Base-by-base conservation (phyloP, 257 asterid genomes). In the Euphrasia confusa region DNA sequence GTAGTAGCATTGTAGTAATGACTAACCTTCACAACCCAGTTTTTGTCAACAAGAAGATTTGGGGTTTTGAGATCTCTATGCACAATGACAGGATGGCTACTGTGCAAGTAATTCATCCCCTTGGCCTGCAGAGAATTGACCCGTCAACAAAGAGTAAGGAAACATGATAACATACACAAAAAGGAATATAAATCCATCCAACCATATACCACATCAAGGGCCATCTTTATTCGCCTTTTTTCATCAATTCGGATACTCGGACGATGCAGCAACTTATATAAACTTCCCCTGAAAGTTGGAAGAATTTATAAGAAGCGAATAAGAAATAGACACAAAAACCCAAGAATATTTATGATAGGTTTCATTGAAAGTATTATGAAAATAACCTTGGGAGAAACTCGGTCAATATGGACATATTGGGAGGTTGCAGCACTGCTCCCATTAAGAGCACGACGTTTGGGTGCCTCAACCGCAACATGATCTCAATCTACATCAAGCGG, bases 11-110 rank as follows among this genome's bases (percentile, higher is more conserved):
- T 18, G 28, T 50, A 15, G 28, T 14, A 17, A 50, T 12, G 28
- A 50, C 4, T 1, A 21, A 91, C 98, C 98, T 92, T 92, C 50
- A 92, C 98, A 37, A 80, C 90, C 96, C 97, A 88, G 66, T 88
- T 92, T 77, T 81, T 92, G 58, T 89, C 98, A 74, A 92, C 98
- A 48, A 92, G 93, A 71, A 92, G 95, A 82, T 92, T 92, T 27
- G 97, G 98, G 62, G 98, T 81, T 80, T 92, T 92, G 80, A 92
- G 68, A 79, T 92, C 98, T 77, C 98, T 85, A 78, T 92, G 98
- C 54, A 92, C 98, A 58, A 92, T 92, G 68, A 83, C 71, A 60
- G 98, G 98, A 75, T 92, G 71, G 79, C 98, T 86, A 12, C 90
- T 83, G 70, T 92, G 98, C 85, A 92, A 76, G 80, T 92, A 92